phyloP scores from a whole-genome alignment of 345 rosid species.

The Syzygium oleosum region DNA sequence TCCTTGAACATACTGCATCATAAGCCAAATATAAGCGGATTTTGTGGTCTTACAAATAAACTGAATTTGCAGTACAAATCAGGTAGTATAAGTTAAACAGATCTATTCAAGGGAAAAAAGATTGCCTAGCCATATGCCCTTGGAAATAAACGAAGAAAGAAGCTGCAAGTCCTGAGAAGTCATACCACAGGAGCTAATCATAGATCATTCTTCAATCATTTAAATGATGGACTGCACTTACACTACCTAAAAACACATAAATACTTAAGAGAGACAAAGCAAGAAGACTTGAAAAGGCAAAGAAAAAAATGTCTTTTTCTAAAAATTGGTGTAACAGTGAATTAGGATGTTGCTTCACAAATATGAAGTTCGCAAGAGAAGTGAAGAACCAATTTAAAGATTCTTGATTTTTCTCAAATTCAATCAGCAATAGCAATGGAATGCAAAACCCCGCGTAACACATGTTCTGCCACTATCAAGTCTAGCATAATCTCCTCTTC shows the following conservation, averaged over 20 bases:
- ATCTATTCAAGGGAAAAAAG: not conserved
- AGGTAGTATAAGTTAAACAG: not conserved
- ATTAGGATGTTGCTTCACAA: not conserved
- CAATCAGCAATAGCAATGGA: not conserved
- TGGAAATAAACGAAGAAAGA: not conserved
- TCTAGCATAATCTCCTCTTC: not conserved
- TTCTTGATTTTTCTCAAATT: not conserved
- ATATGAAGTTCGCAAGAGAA: not conserved
- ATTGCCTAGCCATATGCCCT: not conserved
- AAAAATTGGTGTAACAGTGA: not conserved
- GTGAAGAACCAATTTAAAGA: not conserved
- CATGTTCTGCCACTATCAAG: not conserved
- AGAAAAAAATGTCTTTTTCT: not conserved
- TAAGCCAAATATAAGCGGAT: not conserved
- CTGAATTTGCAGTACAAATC: not conserved
- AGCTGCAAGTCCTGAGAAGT: not conserved
- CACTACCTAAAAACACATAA: not conserved
- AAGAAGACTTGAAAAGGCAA: not conserved
- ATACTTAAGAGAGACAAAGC: not conserved
- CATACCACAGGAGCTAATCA: not conserved
- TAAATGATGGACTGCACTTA: not conserved
- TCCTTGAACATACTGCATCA: not conserved
- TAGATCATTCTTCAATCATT: not conserved
- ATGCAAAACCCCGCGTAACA: not conserved
- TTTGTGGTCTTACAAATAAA: not conserved